phyloP scores from a whole-genome alignment of 2,329 filamentous ascomycete genomes.

The Herpomyces periplanetae region DNA sequence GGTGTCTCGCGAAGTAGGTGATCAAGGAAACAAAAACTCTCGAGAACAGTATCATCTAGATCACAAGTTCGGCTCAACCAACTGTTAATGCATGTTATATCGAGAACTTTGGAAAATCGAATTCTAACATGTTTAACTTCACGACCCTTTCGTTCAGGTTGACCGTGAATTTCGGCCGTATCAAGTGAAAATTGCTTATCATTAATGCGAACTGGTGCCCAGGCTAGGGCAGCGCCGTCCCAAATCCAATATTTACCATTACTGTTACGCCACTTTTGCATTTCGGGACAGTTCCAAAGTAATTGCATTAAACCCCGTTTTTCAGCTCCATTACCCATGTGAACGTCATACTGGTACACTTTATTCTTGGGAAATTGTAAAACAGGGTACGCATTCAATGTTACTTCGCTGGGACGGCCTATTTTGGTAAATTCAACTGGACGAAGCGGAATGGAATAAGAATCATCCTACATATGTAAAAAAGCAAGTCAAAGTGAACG shows the following conservation, averaged over 20 bases:
- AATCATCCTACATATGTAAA: constrained; percentile 3
- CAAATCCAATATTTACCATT: constrained; percentile 24
- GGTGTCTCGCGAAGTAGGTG: constrained; percentile 54
- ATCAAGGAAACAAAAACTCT: constrained; percentile 61
- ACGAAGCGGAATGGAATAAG: constrained; percentile 6
- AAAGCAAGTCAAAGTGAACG: neutral
- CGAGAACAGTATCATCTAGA: constrained; percentile 26
- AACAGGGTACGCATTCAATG: constrained; percentile 38
- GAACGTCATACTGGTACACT: constrained; percentile 46
- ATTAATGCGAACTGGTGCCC: no score
- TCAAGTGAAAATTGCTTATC: constrained; percentile 11
- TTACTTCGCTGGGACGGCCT: constrained; percentile 8
- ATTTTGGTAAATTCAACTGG: constrained; percentile 7
- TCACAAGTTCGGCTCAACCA: no score
- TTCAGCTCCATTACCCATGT: constrained; percentile 19
- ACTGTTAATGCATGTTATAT: constrained; percentile 14
- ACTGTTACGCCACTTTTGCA: constrained; percentile 16
- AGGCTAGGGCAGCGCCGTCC: constrained; percentile 53
- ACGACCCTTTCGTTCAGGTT: constrained; percentile 33
- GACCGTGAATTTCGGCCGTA: constrained; percentile 12
- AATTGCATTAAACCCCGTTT: constrained; percentile 29
- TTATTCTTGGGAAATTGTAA: constrained; percentile 15
- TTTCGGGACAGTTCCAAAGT: constrained; percentile 24
- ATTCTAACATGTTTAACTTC: constrained; percentile 23
- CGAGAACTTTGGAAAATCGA: constrained; percentile 24